phyloP scores from a whole-genome alignment of 495 filamentous ascomycete species.

The Annulohypoxylon nitens region DNA sequence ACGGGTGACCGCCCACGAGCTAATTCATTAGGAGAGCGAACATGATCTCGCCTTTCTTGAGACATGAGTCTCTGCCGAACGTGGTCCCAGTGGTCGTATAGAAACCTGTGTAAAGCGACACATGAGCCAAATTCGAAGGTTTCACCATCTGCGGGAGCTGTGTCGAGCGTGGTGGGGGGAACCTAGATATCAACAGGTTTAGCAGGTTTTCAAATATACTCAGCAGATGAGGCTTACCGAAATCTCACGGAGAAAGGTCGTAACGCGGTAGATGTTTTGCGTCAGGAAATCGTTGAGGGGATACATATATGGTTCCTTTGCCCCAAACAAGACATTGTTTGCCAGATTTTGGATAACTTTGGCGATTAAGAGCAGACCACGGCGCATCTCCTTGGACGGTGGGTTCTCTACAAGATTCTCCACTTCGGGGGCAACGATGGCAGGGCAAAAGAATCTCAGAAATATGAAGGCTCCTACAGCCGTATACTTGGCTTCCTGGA shows the following conservation, averaged over 20 bases:
- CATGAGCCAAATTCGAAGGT: conserved; percentile 76
- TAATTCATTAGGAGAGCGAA: conserved; percentile 64
- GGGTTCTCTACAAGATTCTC: conserved; percentile 69
- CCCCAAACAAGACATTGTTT: conserved; percentile 78
- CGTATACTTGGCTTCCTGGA: conserved; percentile 77
- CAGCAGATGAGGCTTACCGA: conserved; percentile 57
- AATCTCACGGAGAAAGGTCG: conserved; percentile 72
- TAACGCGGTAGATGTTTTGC: conserved; percentile 72
- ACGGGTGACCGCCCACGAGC: conserved; percentile 60
- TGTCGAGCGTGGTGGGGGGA: conserved; percentile 54
- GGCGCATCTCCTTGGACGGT: conserved; percentile 74
- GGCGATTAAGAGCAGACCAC: conserved; percentile 73
- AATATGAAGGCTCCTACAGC: conserved; percentile 78
- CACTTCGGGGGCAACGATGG: conserved; percentile 74
- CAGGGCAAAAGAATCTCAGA: conserved; percentile 76
- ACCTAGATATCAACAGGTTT: conserved; percentile 48
- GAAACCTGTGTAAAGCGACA: conserved; percentile 72
- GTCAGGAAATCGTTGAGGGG: conserved; percentile 74
- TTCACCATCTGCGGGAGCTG: conserved; percentile 56
- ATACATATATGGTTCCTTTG: conserved; percentile 77
- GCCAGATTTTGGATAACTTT: conserved; percentile 77
- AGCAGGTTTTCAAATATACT: conserved; percentile 3
- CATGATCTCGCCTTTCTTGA: conserved; percentile 65
- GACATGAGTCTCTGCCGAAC: conserved; percentile 72
- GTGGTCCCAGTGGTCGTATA: conserved; percentile 77